Conservation (phyloP, 352 stramenopile genomes). For the Pythium guiyangense region DNA sequence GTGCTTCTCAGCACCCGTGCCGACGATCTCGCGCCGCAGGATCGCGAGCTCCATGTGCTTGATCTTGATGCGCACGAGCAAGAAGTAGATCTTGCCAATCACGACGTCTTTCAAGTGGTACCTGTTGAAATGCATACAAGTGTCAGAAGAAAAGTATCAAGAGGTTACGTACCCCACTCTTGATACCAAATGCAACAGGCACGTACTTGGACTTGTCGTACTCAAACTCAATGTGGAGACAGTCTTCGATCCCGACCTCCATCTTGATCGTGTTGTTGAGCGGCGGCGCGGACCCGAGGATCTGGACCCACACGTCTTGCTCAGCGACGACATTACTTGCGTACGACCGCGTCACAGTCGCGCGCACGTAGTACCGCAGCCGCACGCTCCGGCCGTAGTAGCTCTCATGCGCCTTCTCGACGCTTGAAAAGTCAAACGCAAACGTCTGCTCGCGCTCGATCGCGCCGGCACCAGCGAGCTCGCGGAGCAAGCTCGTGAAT, state of each 20-base stretch:
- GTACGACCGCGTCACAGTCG: constrained; percentile 91
- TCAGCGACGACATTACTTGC: constrained; percentile 89
- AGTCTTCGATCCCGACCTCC: constrained; percentile 99
- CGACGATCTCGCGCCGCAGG: constrained; percentile 93
- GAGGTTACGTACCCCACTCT: no score
- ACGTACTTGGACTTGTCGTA: constrained; percentile 95
- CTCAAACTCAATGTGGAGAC: constrained; percentile 99
- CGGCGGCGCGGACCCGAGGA: constrained; percentile 44
- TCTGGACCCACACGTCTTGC: constrained; percentile 93
- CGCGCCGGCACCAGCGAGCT: constrained; percentile 86
- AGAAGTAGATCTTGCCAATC: constrained; percentile 97
- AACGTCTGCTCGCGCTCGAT: constrained; percentile 55
- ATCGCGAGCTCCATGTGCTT: constrained; percentile 99
- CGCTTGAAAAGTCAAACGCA: constrained; percentile 92
- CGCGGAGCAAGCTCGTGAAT: constrained; percentile 90
- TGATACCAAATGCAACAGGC: no score
- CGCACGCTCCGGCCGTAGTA: constrained; percentile 96
- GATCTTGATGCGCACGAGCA: constrained; percentile 98
- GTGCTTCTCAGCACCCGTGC: constrained; percentile 65
- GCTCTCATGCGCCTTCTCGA: constrained; percentile 95
- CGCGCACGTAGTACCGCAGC: constrained; percentile 95
- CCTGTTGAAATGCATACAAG: constrained; percentile 14
- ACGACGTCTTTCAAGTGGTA: constrained; percentile 95
- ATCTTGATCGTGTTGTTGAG: constrained; percentile 96
- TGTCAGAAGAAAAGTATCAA: no score